Percentiles rank a stretch among this genome's conserved stretches.
Conservation (phyloP, 2,329 filamentous ascomycete genomes). For the Talaromyces piceae region DNA sequence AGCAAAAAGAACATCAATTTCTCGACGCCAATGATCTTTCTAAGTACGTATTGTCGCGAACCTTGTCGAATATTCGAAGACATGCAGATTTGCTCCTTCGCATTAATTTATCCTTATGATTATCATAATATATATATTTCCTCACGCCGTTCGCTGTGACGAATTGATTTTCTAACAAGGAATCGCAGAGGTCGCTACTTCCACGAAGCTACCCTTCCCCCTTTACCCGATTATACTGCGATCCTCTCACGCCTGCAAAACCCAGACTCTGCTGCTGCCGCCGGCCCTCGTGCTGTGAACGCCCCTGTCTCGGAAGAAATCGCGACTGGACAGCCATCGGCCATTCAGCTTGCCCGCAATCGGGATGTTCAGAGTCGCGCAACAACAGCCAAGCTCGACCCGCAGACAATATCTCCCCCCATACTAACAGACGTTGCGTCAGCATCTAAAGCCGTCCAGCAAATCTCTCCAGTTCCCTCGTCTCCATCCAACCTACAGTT, state of each 20-base stretch:
- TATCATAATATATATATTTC: constrained; percentile 3
- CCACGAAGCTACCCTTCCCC: constrained; percentile 47
- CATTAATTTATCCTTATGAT: no score
- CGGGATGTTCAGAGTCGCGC: constrained; percentile 1
- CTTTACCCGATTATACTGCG: constrained; percentile 26
- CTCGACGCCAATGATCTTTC: constrained; percentile 52
- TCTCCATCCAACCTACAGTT: constrained; percentile 4
- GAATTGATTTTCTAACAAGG: constrained; percentile 15
- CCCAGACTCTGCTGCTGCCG: constrained; percentile 20
- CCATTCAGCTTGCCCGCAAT: background rate
- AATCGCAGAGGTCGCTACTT: constrained; percentile 48
- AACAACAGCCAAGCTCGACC: constrained; percentile 3
- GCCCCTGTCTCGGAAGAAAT: background rate
- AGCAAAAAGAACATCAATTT: constrained; percentile 46
- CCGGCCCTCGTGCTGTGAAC: constrained; percentile 18
- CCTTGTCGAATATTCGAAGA: no score
- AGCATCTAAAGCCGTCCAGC: constrained; percentile 2
- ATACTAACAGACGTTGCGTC: constrained; percentile 17
- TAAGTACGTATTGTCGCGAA: constrained; percentile 47
- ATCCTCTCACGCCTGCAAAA: constrained; percentile 24
- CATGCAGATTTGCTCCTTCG: no score
- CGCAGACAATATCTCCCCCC: constrained; percentile 12
- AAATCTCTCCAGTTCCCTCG: constrained; percentile 12
- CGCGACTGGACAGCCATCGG: background rate
- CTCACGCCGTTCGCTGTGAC: constrained; percentile 4